phyloP scores from a whole-genome alignment of 2,329 filamentous ascomycete genomes.

The Monosporascus sp. region DNA sequence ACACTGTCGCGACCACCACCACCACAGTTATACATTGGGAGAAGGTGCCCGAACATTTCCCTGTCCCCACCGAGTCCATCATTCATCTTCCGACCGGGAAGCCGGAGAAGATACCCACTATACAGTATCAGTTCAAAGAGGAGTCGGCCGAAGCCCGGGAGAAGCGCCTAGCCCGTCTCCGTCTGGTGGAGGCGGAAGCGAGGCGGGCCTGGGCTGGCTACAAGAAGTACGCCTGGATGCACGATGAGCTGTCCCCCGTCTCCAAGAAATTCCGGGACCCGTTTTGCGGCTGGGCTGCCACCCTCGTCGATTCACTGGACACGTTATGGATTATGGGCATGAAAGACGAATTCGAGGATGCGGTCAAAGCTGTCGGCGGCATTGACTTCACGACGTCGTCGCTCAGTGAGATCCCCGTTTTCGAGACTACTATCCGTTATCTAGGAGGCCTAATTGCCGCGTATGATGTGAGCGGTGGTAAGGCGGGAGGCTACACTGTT shows the following conservation, averaged over 20 bases:
- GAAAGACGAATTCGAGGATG: conserved; percentile 60
- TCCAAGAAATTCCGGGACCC: conserved; percentile 65
- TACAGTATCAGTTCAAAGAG: conserved; percentile 68
- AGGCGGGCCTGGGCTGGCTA: conserved; percentile 79
- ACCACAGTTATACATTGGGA: conserved; percentile 59
- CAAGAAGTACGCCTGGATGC: conserved; percentile 70
- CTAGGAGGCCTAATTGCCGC: conserved; percentile 80
- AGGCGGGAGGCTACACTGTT: conserved; percentile 51
- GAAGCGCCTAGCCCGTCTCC: conserved; percentile 59
- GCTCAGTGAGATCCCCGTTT: conserved; percentile 72
- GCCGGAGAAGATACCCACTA: conserved; percentile 64
- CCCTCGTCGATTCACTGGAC: conserved; percentile 62
- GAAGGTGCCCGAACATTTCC: conserved; percentile 71
- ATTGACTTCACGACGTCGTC: conserved; percentile 79
- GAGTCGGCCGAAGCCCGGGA: conserved; percentile 58
- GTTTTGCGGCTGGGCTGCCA: conserved; percentile 75
- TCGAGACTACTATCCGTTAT: conserved; percentile 89
- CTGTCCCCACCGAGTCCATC: conserved; percentile 63
- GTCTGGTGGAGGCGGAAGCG: conserved; percentile 68
- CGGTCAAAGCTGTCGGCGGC: conserved; percentile 45
- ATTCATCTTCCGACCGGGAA: conserved; percentile 70
- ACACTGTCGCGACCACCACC: conserved; percentile 14
- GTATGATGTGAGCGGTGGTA: conserved; percentile 74
- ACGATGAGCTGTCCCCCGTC: conserved; percentile 79
- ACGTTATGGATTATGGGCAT: conserved; percentile 71